A percentile compares a stretch with the other conserved stretches of the same genome.
Conservation (phyloP, 1,284 basidiomycete genomes). For the Rhodofomes roseus region DNA sequence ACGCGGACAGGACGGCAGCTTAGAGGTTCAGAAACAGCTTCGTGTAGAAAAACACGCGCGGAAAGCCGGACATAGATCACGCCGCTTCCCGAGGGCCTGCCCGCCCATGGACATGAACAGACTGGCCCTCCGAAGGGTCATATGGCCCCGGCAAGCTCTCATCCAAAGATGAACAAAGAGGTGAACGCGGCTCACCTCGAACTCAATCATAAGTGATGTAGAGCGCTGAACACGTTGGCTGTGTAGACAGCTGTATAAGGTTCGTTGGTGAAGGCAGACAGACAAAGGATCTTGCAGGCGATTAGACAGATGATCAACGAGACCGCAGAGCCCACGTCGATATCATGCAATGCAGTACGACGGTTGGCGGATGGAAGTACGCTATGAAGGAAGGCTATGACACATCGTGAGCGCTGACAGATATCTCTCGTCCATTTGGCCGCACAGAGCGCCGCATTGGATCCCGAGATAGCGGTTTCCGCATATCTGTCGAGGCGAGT, state of each 20-base stretch:
- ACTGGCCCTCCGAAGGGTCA: constrained; percentile 50
- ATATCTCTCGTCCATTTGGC: constrained; percentile 67
- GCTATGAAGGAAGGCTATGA: constrained; percentile 35
- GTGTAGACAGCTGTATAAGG: too few relatives aligned
- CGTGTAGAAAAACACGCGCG: neutral
- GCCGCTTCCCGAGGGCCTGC: constrained; percentile 38
- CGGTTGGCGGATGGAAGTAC: neutral
- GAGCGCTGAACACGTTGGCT: too few relatives aligned
- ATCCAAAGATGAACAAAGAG: constrained; percentile 32
- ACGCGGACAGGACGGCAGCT: too few relatives aligned
- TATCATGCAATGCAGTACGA: neutral
- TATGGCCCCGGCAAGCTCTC: constrained; percentile 76
- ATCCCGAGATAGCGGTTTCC: constrained; percentile 76
- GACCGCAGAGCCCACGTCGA: neutral
- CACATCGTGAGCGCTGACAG: constrained; percentile 69
- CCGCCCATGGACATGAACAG: constrained; percentile 1
- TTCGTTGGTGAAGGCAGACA: too few relatives aligned
- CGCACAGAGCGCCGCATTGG: constrained; percentile 59
- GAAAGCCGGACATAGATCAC: constrained; percentile 51
- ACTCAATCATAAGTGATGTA: too few relatives aligned
- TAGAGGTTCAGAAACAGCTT: neutral
- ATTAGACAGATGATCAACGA: neutral
- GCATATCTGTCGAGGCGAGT: constrained; percentile 65
- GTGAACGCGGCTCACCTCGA: too few relatives aligned
- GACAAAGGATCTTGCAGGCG: too few relatives aligned